Percentiles rank a stretch among this genome's conserved stretches.
Evolutionary conservation across 352 stramenopile genomes (phyloP).

Genomic region (Phytophthora citrophthora): DNA sequence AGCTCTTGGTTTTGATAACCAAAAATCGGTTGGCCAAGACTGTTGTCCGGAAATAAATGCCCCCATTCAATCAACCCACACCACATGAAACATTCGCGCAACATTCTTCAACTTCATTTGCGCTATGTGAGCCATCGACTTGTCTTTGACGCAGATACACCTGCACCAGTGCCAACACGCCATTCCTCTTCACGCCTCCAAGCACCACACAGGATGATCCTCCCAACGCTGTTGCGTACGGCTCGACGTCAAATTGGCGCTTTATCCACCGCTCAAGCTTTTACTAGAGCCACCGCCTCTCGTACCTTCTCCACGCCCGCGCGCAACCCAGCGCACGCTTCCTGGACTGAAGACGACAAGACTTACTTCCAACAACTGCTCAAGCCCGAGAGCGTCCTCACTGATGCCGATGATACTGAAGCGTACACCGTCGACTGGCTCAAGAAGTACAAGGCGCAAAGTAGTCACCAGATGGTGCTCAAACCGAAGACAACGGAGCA

Average conservation of each 20-base stretch:
- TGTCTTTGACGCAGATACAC: slow-evolving; percentile 15
- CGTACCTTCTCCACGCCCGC: slow-evolving; percentile 38
- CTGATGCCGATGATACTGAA: slow-evolving; percentile 67
- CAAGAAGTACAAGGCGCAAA: slow-evolving; percentile 80
- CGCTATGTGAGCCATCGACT: slow-evolving; percentile 20
- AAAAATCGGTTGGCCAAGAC: slow-evolving; percentile 25
- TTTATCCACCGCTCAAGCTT: slow-evolving; percentile 1
- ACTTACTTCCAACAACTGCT: slow-evolving; percentile 70
- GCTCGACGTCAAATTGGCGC: slow-evolving; percentile 14
- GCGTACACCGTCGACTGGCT: slow-evolving; percentile 86
- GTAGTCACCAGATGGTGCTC: slow-evolving; percentile 79
- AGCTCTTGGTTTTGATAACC: slow-evolving; percentile 20
- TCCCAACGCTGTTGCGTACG: slow-evolving; percentile 27
- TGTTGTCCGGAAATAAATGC: slow-evolving; percentile 6
- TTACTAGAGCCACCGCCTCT: background rate
- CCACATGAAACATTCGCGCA: slow-evolving; percentile 22
- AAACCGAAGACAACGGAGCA: slow-evolving; percentile 88
- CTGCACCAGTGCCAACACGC: slow-evolving; percentile 12
- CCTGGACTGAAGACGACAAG: slow-evolving; percentile 72
- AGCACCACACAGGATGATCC: slow-evolving; percentile 28
- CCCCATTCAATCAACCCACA: background rate
- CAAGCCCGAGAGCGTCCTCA: slow-evolving; percentile 69
- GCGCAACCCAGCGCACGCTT: slow-evolving; percentile 52
- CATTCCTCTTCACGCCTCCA: slow-evolving; percentile 17
- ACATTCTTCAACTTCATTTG: slow-evolving; percentile 29